Evolutionary conservation across 495 filamentous ascomycete species (phyloP), one percentile per base, ranked within the genome.

Genomic region (Neurospora sp.): DNA sequence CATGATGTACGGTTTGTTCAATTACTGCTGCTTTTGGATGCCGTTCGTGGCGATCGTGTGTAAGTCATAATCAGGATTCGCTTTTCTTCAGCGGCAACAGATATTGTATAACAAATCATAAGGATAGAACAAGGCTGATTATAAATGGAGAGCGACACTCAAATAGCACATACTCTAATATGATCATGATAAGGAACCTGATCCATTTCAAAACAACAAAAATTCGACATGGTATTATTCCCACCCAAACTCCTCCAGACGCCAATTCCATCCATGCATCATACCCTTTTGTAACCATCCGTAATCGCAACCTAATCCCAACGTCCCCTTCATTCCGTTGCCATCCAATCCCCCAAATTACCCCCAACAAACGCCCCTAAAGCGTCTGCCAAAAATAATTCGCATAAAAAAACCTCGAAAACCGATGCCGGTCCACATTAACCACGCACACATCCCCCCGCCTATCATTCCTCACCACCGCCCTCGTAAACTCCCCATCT

Each of bases 351-450:
- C 5, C 23, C 6, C 35, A 2, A 31, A 31, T 1, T 31, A 31
- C 27, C 27, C 27, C 27, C 27, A 31, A 9, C 6, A 62, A 62
- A 11, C 39, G 10, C 12, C 75, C 81, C 80, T 83, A 94, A 81
- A 97, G 87, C n/a, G 87, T 93, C 78, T 91, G 88, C 96, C 96
- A 99, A 78, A 99, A 95, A 77, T 97, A 97, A 77, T 97, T 96
- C 35, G 94, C 91, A 79, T 99, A 98, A 80, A 96, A 98, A 82
- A 91, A 94, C 72, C 90, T 87, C 72, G 93, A 94, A 78, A 97
- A 94, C 82, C 95, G 97, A 18, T 66, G 54, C 70, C 92, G 88
- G 78, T 98, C 95, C 75, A 99, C 90, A 78, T 97, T 97, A 70
- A 99, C 91, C 39, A 98, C 93, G 80, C 97, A 93, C 72, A 98